phyloP scores from a whole-genome alignment of 768 basidiomycete species.

The Dentipellis sp. region DNA sequence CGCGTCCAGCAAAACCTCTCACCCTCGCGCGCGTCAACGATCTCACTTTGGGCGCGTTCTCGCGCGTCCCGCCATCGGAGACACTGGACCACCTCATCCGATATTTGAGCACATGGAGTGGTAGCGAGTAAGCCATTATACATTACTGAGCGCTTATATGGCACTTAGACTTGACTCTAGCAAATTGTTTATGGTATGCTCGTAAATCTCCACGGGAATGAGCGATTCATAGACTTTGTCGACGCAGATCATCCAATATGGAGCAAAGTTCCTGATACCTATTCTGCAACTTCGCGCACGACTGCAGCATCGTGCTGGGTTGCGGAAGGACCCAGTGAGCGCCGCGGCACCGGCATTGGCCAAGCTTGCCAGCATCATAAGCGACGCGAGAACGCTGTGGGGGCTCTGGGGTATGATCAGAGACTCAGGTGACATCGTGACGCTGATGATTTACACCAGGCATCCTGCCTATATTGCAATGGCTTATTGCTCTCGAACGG shows the following conservation, averaged over 20 bases:
- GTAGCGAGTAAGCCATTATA: slow-evolving; percentile 62
- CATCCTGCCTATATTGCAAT: slow-evolving; percentile 69
- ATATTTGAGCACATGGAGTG: slow-evolving; percentile 77
- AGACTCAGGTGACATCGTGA: not conserved
- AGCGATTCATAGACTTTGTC: not conserved
- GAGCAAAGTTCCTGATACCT: slow-evolving; percentile 60
- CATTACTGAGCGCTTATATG: slow-evolving; percentile 3
- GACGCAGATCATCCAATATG: slow-evolving; percentile 61
- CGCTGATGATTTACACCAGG: slow-evolving; percentile 29
- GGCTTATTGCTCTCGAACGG: slow-evolving; percentile 71
- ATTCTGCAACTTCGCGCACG: slow-evolving; percentile 59
- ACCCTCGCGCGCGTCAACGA: slow-evolving; percentile 50
- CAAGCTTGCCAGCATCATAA: slow-evolving; percentile 46
- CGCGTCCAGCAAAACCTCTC: slow-evolving; percentile 35
- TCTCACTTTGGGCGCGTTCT: slow-evolving; percentile 53
- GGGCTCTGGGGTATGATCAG: slow-evolving; percentile 66
- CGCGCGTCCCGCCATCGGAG: slow-evolving; percentile 46
- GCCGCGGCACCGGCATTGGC: slow-evolving; percentile 39
- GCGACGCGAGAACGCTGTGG: slow-evolving; percentile 67
- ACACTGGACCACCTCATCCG: slow-evolving; percentile 65
- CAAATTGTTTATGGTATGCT: slow-evolving; percentile 62
- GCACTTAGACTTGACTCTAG: slow-evolving; percentile 24
- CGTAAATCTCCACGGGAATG: not conserved
- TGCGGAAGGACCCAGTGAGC: slow-evolving; percentile 46
- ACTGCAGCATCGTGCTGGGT: slow-evolving; percentile 55